Evolutionary conservation across 2,329 filamentous ascomycete genomes (phyloP), one percentile per base, ranked within the genome.

Genomic region (Botryosphaeria dothidea): DNA sequence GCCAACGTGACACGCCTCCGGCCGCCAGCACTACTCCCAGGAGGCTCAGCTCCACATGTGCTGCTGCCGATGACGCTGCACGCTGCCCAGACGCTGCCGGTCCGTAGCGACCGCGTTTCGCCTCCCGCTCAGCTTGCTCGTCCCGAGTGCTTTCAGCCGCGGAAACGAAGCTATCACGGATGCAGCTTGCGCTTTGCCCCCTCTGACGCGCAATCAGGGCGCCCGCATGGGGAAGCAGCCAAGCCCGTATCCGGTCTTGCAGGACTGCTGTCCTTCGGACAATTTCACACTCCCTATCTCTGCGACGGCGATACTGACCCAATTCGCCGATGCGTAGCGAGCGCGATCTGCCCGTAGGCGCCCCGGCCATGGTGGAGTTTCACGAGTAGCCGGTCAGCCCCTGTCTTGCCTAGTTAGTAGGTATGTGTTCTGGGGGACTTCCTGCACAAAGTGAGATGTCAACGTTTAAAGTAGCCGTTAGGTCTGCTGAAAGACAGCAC

Each of bases 1-100:
- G 45, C 36, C 54, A 58, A 58, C 38, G 54, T 58, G 54, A 58
- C 36, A 58, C 54, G 38, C 56, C 56, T 2, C n/a, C 25, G n/a
- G 23, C 38, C 25, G 41, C 41, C 41, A 60, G 56, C 56, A 60
- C 56, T 60, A 60, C 54, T 31, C 23, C 54, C 54, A 58, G 54
- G 54, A 58, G 56, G 41, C 13, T 36, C 25, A 60, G 56, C 21
- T 60, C 56, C 56, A 60, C 54, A 58, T 25, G 38, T 45, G 38
- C 23, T 45, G 38, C 23, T 19, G 54, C 38, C 41, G 38, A 31
- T n/a, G 56, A 29, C 56, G 56, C 56, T 23, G 56, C 27, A n/a
- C 21, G n/a, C 41, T 43, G 21, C 34, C 25, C 38, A 21, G 34
- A 23, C 54, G 15, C 36, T 58, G 56, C 15, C 38, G 56, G 38